Percentiles rank a stretch among this genome's conserved stretches.
Conservation (phyloP, 805 yeast genomes). For the Saturnispora mendoncae region DNA sequence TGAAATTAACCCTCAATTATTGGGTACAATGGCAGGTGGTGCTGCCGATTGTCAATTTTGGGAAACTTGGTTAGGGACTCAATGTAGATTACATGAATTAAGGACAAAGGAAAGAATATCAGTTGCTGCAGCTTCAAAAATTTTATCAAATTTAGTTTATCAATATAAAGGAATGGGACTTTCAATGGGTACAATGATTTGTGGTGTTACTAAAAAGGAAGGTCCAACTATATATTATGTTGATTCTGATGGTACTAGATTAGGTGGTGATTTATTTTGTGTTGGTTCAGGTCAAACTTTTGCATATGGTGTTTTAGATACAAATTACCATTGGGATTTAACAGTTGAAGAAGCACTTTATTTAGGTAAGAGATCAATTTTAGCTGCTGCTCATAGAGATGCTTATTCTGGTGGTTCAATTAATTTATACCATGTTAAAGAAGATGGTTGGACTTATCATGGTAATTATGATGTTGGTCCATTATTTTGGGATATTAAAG, state of each 20-base stretch:
- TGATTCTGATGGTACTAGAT: conserved; percentile 93
- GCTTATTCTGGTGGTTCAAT: conserved; percentile 97
- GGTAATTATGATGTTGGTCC: conserved; percentile 92
- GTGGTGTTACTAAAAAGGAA: conserved; percentile 92
- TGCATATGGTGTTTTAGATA: conserved; percentile 96
- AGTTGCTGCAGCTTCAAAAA: conserved; percentile 95
- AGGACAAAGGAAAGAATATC: conserved; percentile 91
- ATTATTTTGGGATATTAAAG: conserved; percentile 86
- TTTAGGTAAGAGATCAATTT: conserved; percentile 88
- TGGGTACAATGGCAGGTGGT: conserved; percentile 99
- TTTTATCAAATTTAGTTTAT: conserved; percentile 81
- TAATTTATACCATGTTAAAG: conserved; percentile 87
- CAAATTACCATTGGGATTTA: conserved; percentile 87
- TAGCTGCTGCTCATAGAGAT: conserved; percentile 98
- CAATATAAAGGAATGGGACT: conserved; percentile 97
- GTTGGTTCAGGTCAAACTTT: conserved; percentile 99
- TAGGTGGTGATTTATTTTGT: conserved; percentile 90
- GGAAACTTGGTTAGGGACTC: conserved; percentile 98
- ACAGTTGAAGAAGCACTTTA: conserved; percentile 88
- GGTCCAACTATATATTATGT: conserved; percentile 95
- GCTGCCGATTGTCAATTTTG: conserved; percentile 99
- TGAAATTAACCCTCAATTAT: conserved; percentile 86
- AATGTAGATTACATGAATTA: conserved; percentile 89
- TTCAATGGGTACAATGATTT: conserved; percentile 98
- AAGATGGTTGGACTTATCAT: conserved; percentile 89